Conservation (phyloP, 1,284 basidiomycete genomes). For the Ustilago tritici region DNA sequence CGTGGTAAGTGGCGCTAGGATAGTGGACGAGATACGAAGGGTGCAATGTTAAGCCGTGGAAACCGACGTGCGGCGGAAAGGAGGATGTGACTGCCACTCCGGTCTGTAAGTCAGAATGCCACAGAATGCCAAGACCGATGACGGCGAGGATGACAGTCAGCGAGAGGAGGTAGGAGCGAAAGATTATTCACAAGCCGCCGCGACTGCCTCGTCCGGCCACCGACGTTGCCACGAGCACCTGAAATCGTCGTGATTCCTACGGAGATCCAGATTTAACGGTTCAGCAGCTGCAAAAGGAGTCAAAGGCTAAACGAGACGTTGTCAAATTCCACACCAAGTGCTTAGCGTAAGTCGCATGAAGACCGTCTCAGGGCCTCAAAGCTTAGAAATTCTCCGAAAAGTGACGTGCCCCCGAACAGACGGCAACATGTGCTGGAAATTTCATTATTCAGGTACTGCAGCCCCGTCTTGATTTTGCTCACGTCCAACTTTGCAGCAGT, state of each 20-base stretch:
- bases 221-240: too few species aligned
- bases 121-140: not conserved
- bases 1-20: not conserved
- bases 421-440: not conserved
- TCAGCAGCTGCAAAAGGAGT: too few species aligned
- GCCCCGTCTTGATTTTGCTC: not conserved
- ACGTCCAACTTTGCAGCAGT: not conserved
- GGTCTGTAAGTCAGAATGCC: not conserved
- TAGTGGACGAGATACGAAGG: not conserved
- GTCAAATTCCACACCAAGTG: not conserved
- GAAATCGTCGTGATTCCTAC: too few species aligned
- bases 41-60: not conserved
- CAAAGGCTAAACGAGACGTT: too few species aligned
- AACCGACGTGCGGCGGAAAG: not conserved
- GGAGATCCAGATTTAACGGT: not conserved
- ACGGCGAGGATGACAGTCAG: not conserved
- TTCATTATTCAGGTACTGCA: not conserved
- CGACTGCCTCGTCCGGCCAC: not conserved
- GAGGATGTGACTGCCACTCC: not conserved
- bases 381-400: not conserved
- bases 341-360: not conserved
- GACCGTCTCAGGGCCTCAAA: not conserved
- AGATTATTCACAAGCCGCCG: not conserved
- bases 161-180: not conserved
- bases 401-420: not conserved